Base-by-base conservation (phyloP, 2,329 filamentous ascomycete genomes). In the Cercospora sesami region DNA sequence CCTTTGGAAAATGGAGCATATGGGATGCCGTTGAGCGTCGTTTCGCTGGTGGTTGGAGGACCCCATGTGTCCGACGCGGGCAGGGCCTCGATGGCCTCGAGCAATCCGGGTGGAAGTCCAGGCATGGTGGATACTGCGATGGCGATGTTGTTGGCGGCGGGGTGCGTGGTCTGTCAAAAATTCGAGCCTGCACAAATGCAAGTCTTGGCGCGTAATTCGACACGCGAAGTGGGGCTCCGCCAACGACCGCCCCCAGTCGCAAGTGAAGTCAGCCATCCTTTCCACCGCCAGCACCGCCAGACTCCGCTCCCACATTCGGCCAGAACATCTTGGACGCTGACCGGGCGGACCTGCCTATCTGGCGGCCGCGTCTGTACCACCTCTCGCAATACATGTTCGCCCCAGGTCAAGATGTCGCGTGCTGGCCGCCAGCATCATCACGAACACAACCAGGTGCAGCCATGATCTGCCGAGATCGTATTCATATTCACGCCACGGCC, bases 1-100 rank as follows among this genome's bases (percentile, higher is more conserved):
- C 93, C 93, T 83, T 99, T 99, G 74, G 94, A 97, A 86, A 95
- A 99, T 69, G 95, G 95, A 75, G 95, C 95, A 81, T 97, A 99
- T 45, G 95, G 95, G 60, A 98, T 93, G 79, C 95, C 95, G 79
- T 96, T 90, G 77, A 98, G 87, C 70, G 92, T 97, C 72, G 92
- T 96, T 80, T 97, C 92, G 76, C 84, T 88, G 69, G 93, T 91
- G 74, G 91, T 88, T 69, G 91, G 81, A 64, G 94, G 94, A 69
- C 95, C 95, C 95, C 95, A 99, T 72, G 79, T 79, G 71, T 81
- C 80, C 68, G 78, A 80, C 63, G 72, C 66, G 64, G 83, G 83
- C 63, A 85, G 78, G 39, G 81, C 77, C 69, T 80, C 79, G 70
- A 85, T 81, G 65, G 84, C 79, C 74, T 83, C 82, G 67, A 82